Conservation (phyloP, 2,329 filamentous ascomycete species). For the Nigrograna mackinnonii region DNA sequence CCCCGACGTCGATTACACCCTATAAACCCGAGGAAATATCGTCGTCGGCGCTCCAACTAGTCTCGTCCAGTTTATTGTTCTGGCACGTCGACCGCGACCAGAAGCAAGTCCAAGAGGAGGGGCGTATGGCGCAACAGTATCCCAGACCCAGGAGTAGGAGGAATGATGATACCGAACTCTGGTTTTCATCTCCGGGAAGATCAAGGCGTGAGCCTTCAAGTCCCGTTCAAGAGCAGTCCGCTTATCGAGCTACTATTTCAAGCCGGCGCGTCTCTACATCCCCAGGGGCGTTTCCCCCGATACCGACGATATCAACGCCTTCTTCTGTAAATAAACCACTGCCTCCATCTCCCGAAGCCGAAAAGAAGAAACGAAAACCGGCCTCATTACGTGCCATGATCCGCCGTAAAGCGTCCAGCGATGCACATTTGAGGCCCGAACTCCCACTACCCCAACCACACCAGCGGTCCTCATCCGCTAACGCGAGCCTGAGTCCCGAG, state of each 20-base stretch:
- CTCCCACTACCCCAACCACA: slow-evolving; percentile 20
- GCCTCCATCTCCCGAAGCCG: slow-evolving; percentile 26
- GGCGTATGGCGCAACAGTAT: slow-evolving; percentile 25
- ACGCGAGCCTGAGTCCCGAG: slow-evolving; percentile 23
- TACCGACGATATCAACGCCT: slow-evolving; percentile 25
- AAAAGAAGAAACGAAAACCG: slow-evolving; percentile 26
- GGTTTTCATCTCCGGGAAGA: slow-evolving; percentile 30
- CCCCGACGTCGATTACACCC: slow-evolving; percentile 23
- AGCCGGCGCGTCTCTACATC: slow-evolving; percentile 22
- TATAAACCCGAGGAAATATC: slow-evolving; percentile 25
- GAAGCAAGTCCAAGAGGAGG: slow-evolving; percentile 9
- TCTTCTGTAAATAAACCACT: slow-evolving; percentile 32
- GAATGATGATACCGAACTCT: slow-evolving; percentile 29
- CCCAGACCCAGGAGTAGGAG: slow-evolving; percentile 14
- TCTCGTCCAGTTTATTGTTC: slow-evolving; percentile 20
- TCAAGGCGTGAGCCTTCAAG: slow-evolving; percentile 10
- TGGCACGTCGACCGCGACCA: slow-evolving; percentile 15
- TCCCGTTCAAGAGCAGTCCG: slow-evolving; percentile 20
- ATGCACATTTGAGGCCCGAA: slow-evolving; percentile 15
- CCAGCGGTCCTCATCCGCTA: slow-evolving; percentile 23
- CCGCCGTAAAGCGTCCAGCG: slow-evolving; percentile 24
- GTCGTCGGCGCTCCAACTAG: slow-evolving; percentile 19
- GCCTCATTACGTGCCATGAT: slow-evolving; percentile 27
- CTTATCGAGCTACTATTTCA: slow-evolving; percentile 33
- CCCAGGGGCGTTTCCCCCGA: slow-evolving; percentile 11